Percentiles rank a stretch among this genome's conserved stretches.
Evolutionary conservation across 495 filamentous ascomycete genomes (phyloP).

Genomic region (Darksidea phi): DNA sequence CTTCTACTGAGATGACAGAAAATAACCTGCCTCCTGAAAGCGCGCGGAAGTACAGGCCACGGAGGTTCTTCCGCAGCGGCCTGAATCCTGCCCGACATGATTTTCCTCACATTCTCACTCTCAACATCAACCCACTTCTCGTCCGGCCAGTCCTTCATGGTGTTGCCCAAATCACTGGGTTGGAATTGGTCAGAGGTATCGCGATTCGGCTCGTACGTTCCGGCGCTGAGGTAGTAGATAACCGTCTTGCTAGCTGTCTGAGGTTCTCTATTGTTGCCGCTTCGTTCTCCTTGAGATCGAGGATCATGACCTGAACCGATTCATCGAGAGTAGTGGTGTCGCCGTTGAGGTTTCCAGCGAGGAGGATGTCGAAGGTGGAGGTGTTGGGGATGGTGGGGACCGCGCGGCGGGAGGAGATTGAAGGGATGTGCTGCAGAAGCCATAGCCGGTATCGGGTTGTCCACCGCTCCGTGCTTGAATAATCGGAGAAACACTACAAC

Average conservation of each 20-base stretch:
- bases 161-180: slow-evolving; percentile 52
- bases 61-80: too few relatives aligned
- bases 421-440: too few relatives aligned
- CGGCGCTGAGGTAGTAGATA: slow-evolving; percentile 78
- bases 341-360: slow-evolving; percentile 46
- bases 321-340: slow-evolving; percentile 8
- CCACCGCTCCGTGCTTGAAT: too few relatives aligned
- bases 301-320: slow-evolving; percentile 56
- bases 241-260: slow-evolving; percentile 53
- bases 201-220: slow-evolving; percentile 61
- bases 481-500: too few relatives aligned
- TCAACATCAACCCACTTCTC: slow-evolving; percentile 67
- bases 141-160: slow-evolving; percentile 61
- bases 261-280: slow-evolving; percentile 49
- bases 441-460: too few relatives aligned
- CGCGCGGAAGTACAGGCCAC: too few relatives aligned
- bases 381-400: slow-evolving; percentile 30
- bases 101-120: slow-evolving; percentile 55
- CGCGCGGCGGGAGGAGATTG: slow-evolving; percentile 10
- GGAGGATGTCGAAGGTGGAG: slow-evolving; percentile 38
- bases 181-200: slow-evolving; percentile 56
- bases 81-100: slow-evolving; percentile 62
- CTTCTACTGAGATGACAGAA: too few relatives aligned
- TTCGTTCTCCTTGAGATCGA: slow-evolving; percentile 60
- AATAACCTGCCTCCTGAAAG: too few relatives aligned